Evolutionary conservation across 2,329 filamentous ascomycete species (phyloP).

Genomic region (Aspergillus brunneoviolaceus): DNA sequence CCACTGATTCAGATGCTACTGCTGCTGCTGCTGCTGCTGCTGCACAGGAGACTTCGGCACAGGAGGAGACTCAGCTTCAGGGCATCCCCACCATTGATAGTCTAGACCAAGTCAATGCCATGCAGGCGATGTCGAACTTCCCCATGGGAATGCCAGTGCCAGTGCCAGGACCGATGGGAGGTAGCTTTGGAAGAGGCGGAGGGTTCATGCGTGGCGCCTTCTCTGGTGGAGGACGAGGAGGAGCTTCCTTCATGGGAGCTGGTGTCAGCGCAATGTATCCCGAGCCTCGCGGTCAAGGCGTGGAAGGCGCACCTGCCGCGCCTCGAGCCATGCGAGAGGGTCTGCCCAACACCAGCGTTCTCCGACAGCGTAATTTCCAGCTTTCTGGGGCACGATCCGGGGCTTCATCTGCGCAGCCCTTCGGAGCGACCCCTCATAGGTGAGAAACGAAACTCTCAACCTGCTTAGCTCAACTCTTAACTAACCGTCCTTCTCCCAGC

Average conservation of each 20-base stretch:
- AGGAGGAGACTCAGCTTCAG: conserved; percentile 25
- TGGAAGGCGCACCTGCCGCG: conserved; percentile 76
- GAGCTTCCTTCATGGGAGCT: conserved; percentile 27
- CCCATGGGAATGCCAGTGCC: conserved; percentile 27
- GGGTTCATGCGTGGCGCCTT: conserved; percentile 49
- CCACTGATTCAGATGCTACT: conserved; percentile 9
- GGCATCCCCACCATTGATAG: conserved; percentile 35
- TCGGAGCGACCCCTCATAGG: conserved; percentile 29
- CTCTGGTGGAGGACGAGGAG: conserved; percentile 37
- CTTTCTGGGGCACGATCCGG: conserved; percentile 31
- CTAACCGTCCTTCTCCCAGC: conserved; percentile 9
- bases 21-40: too few relatives aligned
- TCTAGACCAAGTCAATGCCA: conserved; percentile 27
- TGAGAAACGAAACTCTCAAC: conserved; percentile 20
- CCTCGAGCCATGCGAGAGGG: conserved; percentile 94
- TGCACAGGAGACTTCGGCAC: conserved; percentile 14
- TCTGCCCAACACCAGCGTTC: conserved; percentile 75
- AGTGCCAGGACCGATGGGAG: conserved; percentile 20
- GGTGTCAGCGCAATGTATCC: conserved; percentile 29
- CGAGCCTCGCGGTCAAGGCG: conserved; percentile 55
- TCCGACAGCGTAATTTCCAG: conserved; percentile 58
- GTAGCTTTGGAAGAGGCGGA: conserved; percentile 41
- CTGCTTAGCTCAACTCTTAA: conserved; percentile 7
- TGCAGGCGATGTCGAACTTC: conserved; percentile 30
- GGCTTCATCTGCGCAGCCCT: conserved; percentile 18